Base-by-base conservation (phyloP, 1,284 basidiomycete genomes). In the Cryptococcus sp. region DNA sequence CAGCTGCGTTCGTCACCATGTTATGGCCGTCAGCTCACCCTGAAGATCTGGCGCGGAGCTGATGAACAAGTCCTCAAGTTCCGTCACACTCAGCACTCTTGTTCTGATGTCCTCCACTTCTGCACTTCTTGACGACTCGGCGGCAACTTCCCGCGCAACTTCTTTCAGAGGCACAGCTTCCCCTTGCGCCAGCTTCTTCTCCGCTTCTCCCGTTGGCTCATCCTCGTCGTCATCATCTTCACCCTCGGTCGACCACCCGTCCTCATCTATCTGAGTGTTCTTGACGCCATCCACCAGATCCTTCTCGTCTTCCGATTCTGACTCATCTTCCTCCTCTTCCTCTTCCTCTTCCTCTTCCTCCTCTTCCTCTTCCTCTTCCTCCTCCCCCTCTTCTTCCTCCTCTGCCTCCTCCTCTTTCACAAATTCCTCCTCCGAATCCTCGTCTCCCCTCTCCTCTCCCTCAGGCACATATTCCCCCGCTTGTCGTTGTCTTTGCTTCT, bases 31-130 rank as follows among this genome's bases (percentile, higher is more conserved):
- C 17, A 30, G 72, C 84, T 61, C 63, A 91, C 91, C 80, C 25
- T 83, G 81, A 19, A 93, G 81, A 66, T 88, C 84, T 0, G 95
- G 95, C 0, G 95, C 91, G 50, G 84, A 82, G 51, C 81, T 82
- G 50, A 86, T 66, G 73, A 99, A 96, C 23, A 97, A 82, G 54
- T 88, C 87, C 76, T 99, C 95, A 17, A 99, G 83, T 76, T 98
- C 93, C 39, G 88, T 79, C 0, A 97, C 94, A 11, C 88, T 88
- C 15, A 99, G 80, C 2, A 99, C 88, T 65, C 85, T 85, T 0
- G 88, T 88, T 63, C 93, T 83, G 20, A 85, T 83, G 76, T 90
- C 88, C 65, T 84, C 81, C 13, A 19, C 42, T 45, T 77, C 79
- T n/a, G 35, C 39, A 3, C 55, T 45, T 35, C 50, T 43, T 10